A percentile compares a stretch with the other conserved stretches of the same genome.
These are phyloP conservation scores for Pichia sp. DNA, from an alignment of 1,139 yeast genomes.

Conservation along the genomic window DNA sequence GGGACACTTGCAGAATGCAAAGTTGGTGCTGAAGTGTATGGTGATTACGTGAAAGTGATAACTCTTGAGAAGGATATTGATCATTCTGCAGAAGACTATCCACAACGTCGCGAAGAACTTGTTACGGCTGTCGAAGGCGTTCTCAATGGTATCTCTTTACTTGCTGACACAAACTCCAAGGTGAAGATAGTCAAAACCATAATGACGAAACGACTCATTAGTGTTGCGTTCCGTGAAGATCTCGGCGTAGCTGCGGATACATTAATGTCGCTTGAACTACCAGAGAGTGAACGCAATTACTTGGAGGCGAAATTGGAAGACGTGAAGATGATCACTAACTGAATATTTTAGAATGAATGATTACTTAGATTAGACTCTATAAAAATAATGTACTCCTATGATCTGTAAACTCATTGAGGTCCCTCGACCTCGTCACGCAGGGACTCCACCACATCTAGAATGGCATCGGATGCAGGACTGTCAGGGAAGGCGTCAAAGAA, in stretches of 20 bases:
- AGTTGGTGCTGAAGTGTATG: conserved; percentile 53
- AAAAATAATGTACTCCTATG: no score
- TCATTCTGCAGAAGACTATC: conserved; percentile 2
- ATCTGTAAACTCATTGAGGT: no score
- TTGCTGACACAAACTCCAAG: conserved; percentile 2
- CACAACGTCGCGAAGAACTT: not conserved
- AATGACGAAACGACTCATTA: conserved; percentile 44
- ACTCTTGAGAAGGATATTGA: conserved; percentile 2
- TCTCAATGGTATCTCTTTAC: conserved; percentile 3
- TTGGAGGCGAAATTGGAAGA: conserved; percentile 24
- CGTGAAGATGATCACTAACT: conserved; percentile 3
- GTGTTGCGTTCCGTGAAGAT: conserved; percentile 18
- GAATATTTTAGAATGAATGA: no score
- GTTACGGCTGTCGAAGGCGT: conserved; percentile 2
- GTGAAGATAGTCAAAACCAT: conserved; percentile 29
- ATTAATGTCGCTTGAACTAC: conserved; percentile 26
- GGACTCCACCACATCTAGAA: conserved; percentile 72
- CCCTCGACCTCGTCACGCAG: conserved; percentile 34
- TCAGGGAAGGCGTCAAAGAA: conserved; percentile 82
- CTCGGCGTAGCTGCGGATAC: conserved; percentile 15
- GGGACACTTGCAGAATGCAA: conserved; percentile 47
- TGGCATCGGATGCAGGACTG: conserved; percentile 88
- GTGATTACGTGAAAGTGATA: conserved; percentile 35
- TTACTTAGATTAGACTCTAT: no score
- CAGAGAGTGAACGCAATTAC: conserved; percentile 41